phyloP scores from a whole-genome alignment of 1,284 basidiomycete genomes.

The Pyrrhoderma noxium region DNA sequence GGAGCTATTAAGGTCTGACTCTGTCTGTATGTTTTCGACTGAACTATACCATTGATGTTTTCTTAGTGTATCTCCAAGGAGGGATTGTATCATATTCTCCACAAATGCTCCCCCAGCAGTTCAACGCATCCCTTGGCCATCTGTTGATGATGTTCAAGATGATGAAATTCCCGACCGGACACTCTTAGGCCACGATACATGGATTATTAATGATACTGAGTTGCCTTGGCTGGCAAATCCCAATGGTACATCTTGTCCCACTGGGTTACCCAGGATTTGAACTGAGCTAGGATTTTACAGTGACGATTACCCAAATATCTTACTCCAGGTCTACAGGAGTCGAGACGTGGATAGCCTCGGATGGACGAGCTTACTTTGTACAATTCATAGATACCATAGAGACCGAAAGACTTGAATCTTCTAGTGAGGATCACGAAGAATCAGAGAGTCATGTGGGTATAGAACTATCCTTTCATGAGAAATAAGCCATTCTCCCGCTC shows the following conservation, averaged over 20 bases:
- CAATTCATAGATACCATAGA: slow-evolving; percentile 45
- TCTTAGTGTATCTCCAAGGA: slow-evolving; percentile 63
- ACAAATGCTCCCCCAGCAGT: slow-evolving; percentile 64
- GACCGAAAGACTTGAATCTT: slow-evolving; percentile 12
- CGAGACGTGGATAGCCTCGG: slow-evolving; percentile 77
- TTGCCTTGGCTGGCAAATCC: slow-evolving; percentile 66
- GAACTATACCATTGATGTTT: slow-evolving; percentile 20
- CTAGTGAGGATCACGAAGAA: not conserved
- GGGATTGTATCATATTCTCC: slow-evolving; percentile 61
- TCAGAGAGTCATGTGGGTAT: not conserved
- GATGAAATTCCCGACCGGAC: slow-evolving; percentile 19
- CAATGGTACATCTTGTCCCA: slow-evolving; percentile 40
- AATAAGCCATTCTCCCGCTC: not conserved
- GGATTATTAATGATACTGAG: slow-evolving; percentile 62
- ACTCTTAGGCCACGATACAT: slow-evolving; percentile 51
- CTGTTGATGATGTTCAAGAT: slow-evolving; percentile 36
- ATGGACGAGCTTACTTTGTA: slow-evolving; percentile 73
- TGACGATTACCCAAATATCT: slow-evolving; percentile 50
- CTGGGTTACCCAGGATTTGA: slow-evolving; percentile 1
- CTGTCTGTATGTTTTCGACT: slow-evolving; percentile 21
- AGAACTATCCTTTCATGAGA: not conserved
- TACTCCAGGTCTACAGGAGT: slow-evolving; percentile 50
- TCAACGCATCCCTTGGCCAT: slow-evolving; percentile 76
- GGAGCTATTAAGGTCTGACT: slow-evolving; percentile 53
- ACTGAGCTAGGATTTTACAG: slow-evolving; percentile 23